phyloP scores from a whole-genome alignment of 805 yeast genomes.

The Phaffomyces thermotolerans region DNA sequence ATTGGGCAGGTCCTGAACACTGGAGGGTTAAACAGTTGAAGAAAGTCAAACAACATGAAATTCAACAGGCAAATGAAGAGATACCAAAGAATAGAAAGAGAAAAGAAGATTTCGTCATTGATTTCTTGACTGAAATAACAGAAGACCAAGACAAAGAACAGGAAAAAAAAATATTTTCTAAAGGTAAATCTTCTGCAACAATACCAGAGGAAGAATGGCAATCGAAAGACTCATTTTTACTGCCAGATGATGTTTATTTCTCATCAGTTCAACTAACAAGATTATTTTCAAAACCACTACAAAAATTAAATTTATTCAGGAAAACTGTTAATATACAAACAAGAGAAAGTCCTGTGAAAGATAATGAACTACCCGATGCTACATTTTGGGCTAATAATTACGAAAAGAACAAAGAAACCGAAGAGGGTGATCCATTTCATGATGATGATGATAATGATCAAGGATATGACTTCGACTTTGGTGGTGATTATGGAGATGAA shows the following conservation, averaged over 20 bases:
- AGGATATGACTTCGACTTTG: conserved; percentile 20
- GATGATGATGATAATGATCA: conserved; percentile 2
- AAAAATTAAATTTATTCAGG: conserved; percentile 31
- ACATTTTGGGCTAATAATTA: conserved; percentile 68
- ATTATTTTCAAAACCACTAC: conserved; percentile 61
- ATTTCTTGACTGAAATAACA: conserved; percentile 32
- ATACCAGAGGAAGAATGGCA: conserved; percentile 36
- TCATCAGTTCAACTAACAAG: conserved; percentile 60
- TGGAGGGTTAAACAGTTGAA: conserved; percentile 74
- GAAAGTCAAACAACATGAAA: conserved; percentile 20
- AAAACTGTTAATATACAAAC: conserved; percentile 5
- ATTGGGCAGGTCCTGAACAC: conserved; percentile 91
- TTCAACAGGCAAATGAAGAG: conserved; percentile 8
- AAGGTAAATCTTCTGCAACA: conserved; percentile 28
- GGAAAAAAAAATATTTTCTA: conserved; percentile 34
- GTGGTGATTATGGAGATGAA: conserved; percentile 6
- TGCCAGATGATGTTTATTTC: conserved; percentile 72
- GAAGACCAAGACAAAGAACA: conserved; percentile 32
- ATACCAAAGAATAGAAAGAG: conserved; percentile 26
- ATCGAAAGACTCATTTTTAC: conserved; percentile 37
- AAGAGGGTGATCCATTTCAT: conserved; percentile 13
- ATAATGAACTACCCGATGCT: conserved; percentile 47
- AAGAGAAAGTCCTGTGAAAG: conserved; percentile 9
- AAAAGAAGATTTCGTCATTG: conserved; percentile 33
- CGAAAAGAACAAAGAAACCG: conserved; percentile 27